A percentile compares a stretch with the other conserved stretches of the same genome.
phyloP scores from a whole-genome alignment of 2,329 filamentous ascomycete genomes.

The Stemphylium lycopersici region DNA sequence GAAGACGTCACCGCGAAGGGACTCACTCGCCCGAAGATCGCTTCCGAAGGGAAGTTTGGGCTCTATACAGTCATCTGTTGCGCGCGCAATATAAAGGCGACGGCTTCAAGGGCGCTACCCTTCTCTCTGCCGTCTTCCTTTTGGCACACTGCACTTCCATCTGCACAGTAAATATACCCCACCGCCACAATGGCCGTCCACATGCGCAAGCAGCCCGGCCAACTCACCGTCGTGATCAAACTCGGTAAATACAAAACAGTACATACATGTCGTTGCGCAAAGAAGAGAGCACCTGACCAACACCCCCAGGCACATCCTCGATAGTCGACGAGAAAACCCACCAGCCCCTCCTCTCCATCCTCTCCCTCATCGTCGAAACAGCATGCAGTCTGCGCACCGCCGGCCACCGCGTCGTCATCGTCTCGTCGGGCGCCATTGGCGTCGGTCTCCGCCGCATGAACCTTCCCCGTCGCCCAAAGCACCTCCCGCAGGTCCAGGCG shows the following conservation, averaged over 20 bases:
- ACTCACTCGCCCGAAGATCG: conserved; percentile 14
- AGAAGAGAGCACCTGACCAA: conserved; percentile 39
- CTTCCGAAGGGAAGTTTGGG: conserved; percentile 19
- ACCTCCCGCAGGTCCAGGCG: conserved; percentile 88
- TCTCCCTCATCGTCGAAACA: conserved; percentile 93
- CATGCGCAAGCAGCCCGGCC: conserved; percentile 59
- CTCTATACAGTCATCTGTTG: conserved; percentile 26
- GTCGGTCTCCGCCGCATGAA: conserved; percentile 92
- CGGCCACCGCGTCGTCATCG: conserved; percentile 93
- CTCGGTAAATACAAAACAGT: conserved; percentile 65
- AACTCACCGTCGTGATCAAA: conserved; percentile 82
- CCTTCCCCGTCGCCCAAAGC: conserved; percentile 83
- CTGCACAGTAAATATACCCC: neutral
- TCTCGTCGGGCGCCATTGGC: conserved; percentile 96
- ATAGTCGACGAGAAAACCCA: conserved; percentile 97
- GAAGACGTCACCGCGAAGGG: conserved; percentile 15
- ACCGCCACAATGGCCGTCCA: conserved; percentile 40
- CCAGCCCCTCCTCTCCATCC: conserved; percentile 87
- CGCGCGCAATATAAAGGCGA: conserved; percentile 1
- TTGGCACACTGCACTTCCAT: neutral
- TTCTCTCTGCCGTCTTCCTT: neutral
- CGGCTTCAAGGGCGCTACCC: neutral
- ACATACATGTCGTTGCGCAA: conserved; percentile 21
- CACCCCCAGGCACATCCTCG: conserved; percentile 83
- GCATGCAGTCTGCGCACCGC: conserved; percentile 84